These are phyloP conservation scores for Dendrostoma leiphaemia DNA, from an alignment of 2,329 filamentous ascomycete genomes.

Conservation along the genomic window DNA sequence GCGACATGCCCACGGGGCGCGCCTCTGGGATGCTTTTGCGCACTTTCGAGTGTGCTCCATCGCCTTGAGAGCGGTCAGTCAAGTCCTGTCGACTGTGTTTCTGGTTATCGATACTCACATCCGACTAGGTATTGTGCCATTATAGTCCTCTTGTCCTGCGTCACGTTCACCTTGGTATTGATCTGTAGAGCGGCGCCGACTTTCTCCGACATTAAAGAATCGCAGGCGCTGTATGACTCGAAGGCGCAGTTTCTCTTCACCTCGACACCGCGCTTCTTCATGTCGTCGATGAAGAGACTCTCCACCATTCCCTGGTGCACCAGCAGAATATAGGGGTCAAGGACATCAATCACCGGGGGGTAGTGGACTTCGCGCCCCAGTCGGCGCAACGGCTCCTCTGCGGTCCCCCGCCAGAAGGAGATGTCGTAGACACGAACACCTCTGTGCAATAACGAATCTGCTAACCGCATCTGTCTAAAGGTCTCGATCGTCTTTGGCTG, in stretches of 20 bases:
- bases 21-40: conserved; percentile 44
- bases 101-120: conserved; percentile 42
- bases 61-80: conserved; percentile 26
- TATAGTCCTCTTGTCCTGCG: conserved; percentile 44
- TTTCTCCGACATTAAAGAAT: conserved; percentile 36
- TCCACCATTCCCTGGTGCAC: conserved; percentile 77
- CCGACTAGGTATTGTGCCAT: conserved; percentile 65
- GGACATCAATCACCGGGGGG: conserved; percentile 55
- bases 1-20: conserved; percentile 38
- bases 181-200: conserved; percentile 43
- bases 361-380: conserved; percentile 63
- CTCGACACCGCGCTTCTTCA: conserved; percentile 60
- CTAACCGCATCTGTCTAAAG: conserved; percentile 69
- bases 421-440: conserved; percentile 74
- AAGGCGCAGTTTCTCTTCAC: conserved; percentile 66
- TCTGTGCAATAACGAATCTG: conserved; percentile 63
- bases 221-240: conserved; percentile 46
- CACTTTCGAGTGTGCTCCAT: conserved; percentile 55
- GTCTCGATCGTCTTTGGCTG: conserved; percentile 80
- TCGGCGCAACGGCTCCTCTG: conserved; percentile 48
- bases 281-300: conserved; percentile 66
- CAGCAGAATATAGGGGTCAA: conserved; percentile 56
- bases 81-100: neutral
- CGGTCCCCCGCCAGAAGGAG: conserved; percentile 62
- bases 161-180: conserved; percentile 51